These are phyloP conservation scores for Trichophaea hybrida DNA, from an alignment of 2,329 filamentous ascomycete species.

Conservation along the genomic window DNA sequence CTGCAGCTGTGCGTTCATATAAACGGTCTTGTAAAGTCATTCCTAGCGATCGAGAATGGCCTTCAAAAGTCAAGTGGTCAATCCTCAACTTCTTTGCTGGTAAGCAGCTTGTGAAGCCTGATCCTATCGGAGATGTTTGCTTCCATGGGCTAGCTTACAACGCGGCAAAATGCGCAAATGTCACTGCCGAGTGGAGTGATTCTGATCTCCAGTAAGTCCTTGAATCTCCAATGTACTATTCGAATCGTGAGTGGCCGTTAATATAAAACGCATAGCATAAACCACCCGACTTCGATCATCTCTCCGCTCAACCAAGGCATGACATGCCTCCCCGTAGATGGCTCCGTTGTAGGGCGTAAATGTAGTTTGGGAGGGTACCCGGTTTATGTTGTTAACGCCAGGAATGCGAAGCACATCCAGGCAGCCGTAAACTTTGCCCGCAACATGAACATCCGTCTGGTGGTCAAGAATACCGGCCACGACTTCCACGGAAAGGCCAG, in stretches of 20 bases:
- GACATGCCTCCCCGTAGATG: conserved; percentile 12
- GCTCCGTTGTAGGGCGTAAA: not conserved
- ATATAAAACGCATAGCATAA: not conserved
- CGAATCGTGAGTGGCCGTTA: not conserved
- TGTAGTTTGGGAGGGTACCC: conserved; percentile 36
- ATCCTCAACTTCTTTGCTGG: conserved; percentile 6
- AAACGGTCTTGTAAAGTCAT: not conserved
- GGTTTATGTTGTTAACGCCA: conserved; percentile 33
- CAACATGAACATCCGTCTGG: conserved; percentile 37
- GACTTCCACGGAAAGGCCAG: conserved; percentile 33
- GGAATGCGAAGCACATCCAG: conserved; percentile 36
- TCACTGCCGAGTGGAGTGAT: conserved; percentile 8
- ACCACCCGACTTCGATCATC: conserved; percentile 16
- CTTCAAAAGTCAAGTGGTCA: not conserved
- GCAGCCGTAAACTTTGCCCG: conserved; percentile 37
- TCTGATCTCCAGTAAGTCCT: conserved; percentile 13
- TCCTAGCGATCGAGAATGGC: conserved; percentile 10
- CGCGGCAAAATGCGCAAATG: conserved; percentile 7
- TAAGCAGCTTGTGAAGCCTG: conserved; percentile 1
- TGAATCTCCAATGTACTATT: not conserved
- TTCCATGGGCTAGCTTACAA: conserved; percentile 8
- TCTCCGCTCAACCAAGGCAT: conserved; percentile 12
- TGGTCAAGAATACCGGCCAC: conserved; percentile 42
- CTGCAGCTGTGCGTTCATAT: not conserved
- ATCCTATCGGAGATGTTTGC: conserved; percentile 9